Evolutionary conservation across 371 early-diverging fungal genomes (phyloP).

Genomic region (Haplosporangium sp.): DNA sequence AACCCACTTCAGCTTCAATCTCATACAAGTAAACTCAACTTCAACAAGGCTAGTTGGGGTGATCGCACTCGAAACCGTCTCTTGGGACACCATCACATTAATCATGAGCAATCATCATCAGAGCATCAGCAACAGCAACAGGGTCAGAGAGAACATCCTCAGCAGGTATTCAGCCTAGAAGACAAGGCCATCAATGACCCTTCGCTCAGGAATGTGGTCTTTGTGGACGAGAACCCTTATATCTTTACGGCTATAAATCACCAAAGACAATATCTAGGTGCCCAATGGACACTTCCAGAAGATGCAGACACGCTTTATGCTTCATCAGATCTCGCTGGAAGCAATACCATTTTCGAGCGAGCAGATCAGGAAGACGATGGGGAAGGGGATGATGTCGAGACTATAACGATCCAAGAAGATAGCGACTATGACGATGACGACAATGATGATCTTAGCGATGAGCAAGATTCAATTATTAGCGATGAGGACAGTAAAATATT

Average conservation of each 20-base stretch:
- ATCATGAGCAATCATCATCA: background rate
- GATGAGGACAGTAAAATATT: too few species aligned
- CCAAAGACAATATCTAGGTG: background rate
- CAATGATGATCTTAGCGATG: background rate
- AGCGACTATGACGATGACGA: slow-evolving; percentile 7
- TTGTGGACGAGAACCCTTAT: background rate
- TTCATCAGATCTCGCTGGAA: background rate
- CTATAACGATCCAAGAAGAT: slow-evolving; percentile 1
- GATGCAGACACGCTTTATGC: background rate
- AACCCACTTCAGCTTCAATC: background rate
- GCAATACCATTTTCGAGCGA: background rate
- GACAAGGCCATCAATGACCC: background rate
- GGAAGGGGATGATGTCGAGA: background rate
- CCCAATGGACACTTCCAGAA: background rate
- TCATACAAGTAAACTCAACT: background rate
- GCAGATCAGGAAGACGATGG: background rate
- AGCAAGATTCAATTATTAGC: too few species aligned
- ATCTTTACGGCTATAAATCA: background rate
- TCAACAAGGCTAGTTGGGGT: background rate
- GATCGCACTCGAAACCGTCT: slow-evolving; percentile 3
- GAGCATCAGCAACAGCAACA: background rate
- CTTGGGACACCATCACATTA: slow-evolving; percentile 17
- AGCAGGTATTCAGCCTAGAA: background rate
- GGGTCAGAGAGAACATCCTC: background rate
- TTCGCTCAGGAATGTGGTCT: slow-evolving; percentile 4